Conservation (phyloP, 352 stramenopile species). For the Pythium monospermum region DNA sequence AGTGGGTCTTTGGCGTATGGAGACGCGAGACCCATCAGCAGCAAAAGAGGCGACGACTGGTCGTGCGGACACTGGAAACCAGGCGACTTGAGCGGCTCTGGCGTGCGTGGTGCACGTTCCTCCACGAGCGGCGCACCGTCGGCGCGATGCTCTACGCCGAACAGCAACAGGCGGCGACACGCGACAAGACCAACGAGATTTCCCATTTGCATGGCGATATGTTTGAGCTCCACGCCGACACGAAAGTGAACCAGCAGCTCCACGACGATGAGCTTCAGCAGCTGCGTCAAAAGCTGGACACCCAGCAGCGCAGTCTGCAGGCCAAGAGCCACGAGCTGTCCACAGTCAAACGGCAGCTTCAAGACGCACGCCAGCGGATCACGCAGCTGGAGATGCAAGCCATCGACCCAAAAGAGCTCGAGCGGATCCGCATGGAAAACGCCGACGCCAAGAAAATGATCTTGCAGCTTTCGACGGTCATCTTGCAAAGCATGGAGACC, state of each 20-base stretch:
- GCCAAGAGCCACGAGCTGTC: slow-evolving; percentile 57
- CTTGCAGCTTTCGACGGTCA: slow-evolving; percentile 45
- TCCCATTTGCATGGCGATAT: slow-evolving; percentile 56
- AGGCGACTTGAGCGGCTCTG: slow-evolving; percentile 35
- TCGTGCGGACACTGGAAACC: slow-evolving; percentile 21
- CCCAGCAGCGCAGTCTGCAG: slow-evolving; percentile 24
- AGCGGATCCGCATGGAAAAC: slow-evolving; percentile 46
- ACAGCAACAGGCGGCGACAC: slow-evolving; percentile 42
- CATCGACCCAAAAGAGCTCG: slow-evolving; percentile 50
- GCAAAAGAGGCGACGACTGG: slow-evolving; percentile 20
- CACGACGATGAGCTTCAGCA: slow-evolving; percentile 34
- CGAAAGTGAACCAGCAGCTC: slow-evolving; percentile 32
- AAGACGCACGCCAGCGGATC: slow-evolving; percentile 27
- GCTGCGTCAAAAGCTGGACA: slow-evolving; percentile 29
- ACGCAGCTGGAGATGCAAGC: slow-evolving; percentile 37
- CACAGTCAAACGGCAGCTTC: slow-evolving; percentile 40
- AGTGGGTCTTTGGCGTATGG: slow-evolving; percentile 68
- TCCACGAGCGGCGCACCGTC: slow-evolving; percentile 55
- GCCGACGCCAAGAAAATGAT: slow-evolving; percentile 68
- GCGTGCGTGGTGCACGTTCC: slow-evolving; percentile 44
- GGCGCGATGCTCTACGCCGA: slow-evolving; percentile 74
- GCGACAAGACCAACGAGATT: slow-evolving; percentile 39
- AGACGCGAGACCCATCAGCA: slow-evolving; percentile 31
- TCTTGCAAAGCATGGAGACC: slow-evolving; percentile 46
- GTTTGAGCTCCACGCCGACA: slow-evolving; percentile 32